These are phyloP conservation scores for Saccharomyces hybrid DNA, from an alignment of 1,139 yeast genomes.

Conservation along the genomic window DNA sequence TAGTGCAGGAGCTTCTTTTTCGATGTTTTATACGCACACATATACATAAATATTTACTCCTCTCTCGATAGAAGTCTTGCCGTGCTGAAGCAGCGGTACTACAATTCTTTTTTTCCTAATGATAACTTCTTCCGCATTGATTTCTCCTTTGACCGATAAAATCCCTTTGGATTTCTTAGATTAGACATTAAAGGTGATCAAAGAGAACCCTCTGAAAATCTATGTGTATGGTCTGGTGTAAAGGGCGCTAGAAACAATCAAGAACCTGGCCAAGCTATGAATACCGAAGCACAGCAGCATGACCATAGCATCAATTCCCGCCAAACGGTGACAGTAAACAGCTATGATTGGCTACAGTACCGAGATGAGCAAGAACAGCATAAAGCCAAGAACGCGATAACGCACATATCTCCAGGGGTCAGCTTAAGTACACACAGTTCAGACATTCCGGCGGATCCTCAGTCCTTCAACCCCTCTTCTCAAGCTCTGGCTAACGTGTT, in stretches of 20 bases:
- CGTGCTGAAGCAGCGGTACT: not conserved
- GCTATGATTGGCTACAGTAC: conserved; percentile 19
- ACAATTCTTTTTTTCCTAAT: not conserved
- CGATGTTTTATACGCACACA: too few species aligned
- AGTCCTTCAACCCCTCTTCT: not conserved
- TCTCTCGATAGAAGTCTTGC: not conserved
- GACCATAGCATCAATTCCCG: conserved; percentile 11
- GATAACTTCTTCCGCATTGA: not conserved
- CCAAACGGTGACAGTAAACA: conserved; percentile 16
- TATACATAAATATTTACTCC: too few species aligned
- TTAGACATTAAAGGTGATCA: not conserved
- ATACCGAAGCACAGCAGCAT: not conserved
- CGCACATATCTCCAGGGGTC: not conserved
- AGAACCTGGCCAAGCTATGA: not conserved
- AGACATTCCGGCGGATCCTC: not conserved
- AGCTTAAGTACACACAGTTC: not conserved
- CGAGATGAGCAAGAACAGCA: conserved; percentile 14
- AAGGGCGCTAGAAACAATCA: not conserved
- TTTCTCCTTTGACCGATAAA: not conserved
- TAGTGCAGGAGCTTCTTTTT: too few species aligned
- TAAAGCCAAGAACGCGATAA: conserved; percentile 3
- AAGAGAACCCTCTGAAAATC: not conserved
- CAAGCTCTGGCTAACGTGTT: not conserved
- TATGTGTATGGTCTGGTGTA: not conserved
- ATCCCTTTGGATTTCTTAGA: not conserved